Evolutionary conservation across 345 rosid species (phyloP), one percentile per base, ranked within the genome.

Genomic region (Turritis glabra): DNA sequence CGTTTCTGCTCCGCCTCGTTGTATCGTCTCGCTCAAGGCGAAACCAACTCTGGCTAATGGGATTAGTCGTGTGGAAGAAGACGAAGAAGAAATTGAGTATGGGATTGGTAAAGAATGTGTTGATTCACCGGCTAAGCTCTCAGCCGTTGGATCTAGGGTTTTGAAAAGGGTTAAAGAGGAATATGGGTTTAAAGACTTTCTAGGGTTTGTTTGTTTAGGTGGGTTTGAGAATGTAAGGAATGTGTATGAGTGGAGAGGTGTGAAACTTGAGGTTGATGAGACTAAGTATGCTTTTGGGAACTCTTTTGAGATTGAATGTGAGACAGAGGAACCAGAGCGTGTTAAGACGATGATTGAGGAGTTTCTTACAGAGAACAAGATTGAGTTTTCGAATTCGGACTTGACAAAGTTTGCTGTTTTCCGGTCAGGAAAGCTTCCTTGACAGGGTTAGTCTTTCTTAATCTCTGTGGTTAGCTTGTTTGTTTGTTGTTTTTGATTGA

Each of bases 51-150:
- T 90, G 14, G 65, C 81, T 26, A 75, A 91, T 21, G 96, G 97
- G 21, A 85, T 91, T 7, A 90, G 98, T 52, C 95, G 91, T 7
- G 96, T 94, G 10, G 95, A 87, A 62, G 96, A 94, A 76, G 95
- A 91, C 60, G 96, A 88, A 78, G 98, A 90, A 77, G 92, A 94
- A 2, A 46, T 91, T 38, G 90, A 90, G 1, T 80, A 75, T 0
- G 71, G 4, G 3, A 12, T 68, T 3, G 92, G 77, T 0, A 70
- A 80, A 26, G 82, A 80, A 17, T 90, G 91, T 62, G 87, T 82
- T 14, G 83, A 75, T 0, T 82, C 85, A 1, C 88, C 92, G 8
- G 48, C 15, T 0, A 86, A 75, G 82, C 64, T 94, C 38, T 69
- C 70, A 4, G 67, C 51, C 35, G 37, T 80, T 8, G 86, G 77